phyloP scores from a whole-genome alignment of 352 stramenopile species.

The Pythium phragmiticola region DNA sequence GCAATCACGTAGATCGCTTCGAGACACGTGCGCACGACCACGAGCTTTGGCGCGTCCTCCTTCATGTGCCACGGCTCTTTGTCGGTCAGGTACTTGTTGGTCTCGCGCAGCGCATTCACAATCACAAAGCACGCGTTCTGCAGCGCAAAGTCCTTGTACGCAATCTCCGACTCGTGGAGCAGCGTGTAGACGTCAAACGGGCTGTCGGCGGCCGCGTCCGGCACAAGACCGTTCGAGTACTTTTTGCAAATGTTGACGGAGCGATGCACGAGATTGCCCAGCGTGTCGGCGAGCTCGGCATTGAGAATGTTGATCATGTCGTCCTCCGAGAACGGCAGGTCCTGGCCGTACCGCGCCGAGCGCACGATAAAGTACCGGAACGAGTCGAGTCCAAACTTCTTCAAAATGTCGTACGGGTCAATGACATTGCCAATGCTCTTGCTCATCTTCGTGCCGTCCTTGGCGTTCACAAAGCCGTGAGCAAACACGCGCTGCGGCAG shows the following conservation, averaged over 20 bases:
- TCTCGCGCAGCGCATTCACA: slow-evolving; percentile 90
- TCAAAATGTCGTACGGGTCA: slow-evolving; percentile 94
- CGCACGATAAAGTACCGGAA: slow-evolving; percentile 94
- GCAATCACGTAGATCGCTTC: slow-evolving; percentile 96
- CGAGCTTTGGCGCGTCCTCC: slow-evolving; percentile 84
- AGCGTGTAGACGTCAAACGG: slow-evolving; percentile 89
- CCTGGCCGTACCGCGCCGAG: slow-evolving; percentile 93
- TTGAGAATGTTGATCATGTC: slow-evolving; percentile 98
- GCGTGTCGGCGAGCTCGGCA: slow-evolving; percentile 90
- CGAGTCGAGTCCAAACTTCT: slow-evolving; percentile 93
- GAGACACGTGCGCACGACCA: slow-evolving; percentile 94
- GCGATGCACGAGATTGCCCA: slow-evolving; percentile 97
- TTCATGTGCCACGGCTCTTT: slow-evolving; percentile 97
- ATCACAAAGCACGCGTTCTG: slow-evolving; percentile 89
- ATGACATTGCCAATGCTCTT: slow-evolving; percentile 99
- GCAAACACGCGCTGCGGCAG: slow-evolving; percentile 95
- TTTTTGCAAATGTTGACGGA: slow-evolving; percentile 95
- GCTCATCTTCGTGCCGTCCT: slow-evolving; percentile 99
- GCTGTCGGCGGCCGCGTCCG: slow-evolving; percentile 46
- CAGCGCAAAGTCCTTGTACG: slow-evolving; percentile 93
- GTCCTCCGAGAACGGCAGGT: slow-evolving; percentile 92
- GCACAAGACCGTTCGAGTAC: slow-evolving; percentile 90
- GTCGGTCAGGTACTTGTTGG: slow-evolving; percentile 98
- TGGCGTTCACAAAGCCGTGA: slow-evolving; percentile 98
- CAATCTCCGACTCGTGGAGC: slow-evolving; percentile 76